A percentile compares a stretch with the other conserved stretches of the same genome.
These are phyloP conservation scores for Prunus padus DNA, from an alignment of 306 rosid species.

Conservation along the genomic window DNA sequence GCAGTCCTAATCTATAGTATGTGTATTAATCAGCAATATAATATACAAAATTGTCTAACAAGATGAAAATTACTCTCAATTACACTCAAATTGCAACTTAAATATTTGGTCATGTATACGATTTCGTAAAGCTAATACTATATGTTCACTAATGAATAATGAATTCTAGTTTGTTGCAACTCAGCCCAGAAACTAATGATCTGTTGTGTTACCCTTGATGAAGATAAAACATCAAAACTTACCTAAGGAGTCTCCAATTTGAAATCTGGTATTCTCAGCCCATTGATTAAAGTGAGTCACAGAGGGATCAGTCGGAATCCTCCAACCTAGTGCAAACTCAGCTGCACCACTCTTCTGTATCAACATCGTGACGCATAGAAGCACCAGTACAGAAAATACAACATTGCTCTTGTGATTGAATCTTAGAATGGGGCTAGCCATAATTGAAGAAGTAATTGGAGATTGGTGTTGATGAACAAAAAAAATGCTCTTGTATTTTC, in stretches of 20 bases:
- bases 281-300: conserved; percentile 56
- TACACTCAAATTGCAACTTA: too few species aligned
- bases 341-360: conserved; percentile 50
- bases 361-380: conserved; percentile 46
- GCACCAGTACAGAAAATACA: conserved; percentile 30
- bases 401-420: conserved; percentile 24
- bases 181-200: not conserved
- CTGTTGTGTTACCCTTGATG: not conserved
- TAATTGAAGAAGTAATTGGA: conserved; percentile 24
- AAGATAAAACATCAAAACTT: conserved; percentile 7
- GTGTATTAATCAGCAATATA: not conserved
- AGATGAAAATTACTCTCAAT: too few species aligned
- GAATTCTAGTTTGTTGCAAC: too few species aligned
- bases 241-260: conserved; percentile 81
- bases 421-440: conserved; percentile 38
- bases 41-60: too few species aligned
- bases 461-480: not conserved
- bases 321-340: conserved; percentile 66
- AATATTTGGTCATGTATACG: too few species aligned
- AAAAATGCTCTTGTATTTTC: not conserved
- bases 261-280: conserved; percentile 75
- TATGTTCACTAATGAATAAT: too few species aligned
- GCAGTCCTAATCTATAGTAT: not conserved
- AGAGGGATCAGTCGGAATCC: conserved; percentile 50
- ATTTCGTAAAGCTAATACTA: too few species aligned